These are phyloP conservation scores for Arachis hypogaea DNA, from an alignment of 306 rosid genomes.

Conservation along the genomic window DNA sequence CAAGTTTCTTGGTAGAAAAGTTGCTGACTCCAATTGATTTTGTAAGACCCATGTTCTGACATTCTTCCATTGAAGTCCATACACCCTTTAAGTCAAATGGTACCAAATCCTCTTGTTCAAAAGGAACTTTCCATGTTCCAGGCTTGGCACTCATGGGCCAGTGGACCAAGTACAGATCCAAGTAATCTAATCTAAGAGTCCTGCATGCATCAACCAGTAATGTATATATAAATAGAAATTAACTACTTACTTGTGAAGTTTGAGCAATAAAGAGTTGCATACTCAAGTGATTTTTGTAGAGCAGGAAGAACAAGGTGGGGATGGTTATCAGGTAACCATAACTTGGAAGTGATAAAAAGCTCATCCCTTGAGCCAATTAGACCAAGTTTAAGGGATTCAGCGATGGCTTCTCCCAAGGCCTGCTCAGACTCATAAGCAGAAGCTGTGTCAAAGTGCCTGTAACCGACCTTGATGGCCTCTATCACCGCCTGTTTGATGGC, in stretches of 20 bases:
- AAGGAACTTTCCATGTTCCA: not conserved
- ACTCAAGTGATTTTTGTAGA: constrained; percentile 30
- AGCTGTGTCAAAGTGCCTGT: constrained; percentile 35
- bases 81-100: constrained; percentile 53
- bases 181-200: constrained; percentile 32
- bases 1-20: constrained; percentile 32
- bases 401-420: constrained; percentile 37
- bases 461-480: constrained; percentile 38
- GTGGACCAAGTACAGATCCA: constrained; percentile 46
- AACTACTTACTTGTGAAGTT: too few relatives aligned
- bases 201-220: constrained; percentile 16
- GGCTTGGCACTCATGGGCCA: constrained; percentile 39
- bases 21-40: constrained; percentile 42
- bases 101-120: constrained; percentile 2
- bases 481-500: constrained; percentile 1
- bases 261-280: too few relatives aligned
- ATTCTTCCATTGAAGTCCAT: constrained; percentile 70
- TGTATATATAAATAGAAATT: too few relatives aligned
- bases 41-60: constrained; percentile 40
- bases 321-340: constrained; percentile 27
- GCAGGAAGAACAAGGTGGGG: constrained; percentile 34
- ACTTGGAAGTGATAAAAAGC: constrained; percentile 44
- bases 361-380: constrained; percentile 27
- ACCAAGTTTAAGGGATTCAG: constrained; percentile 35
- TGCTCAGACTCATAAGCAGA: constrained; percentile 27